Evolutionary conservation across 164 flowering plant species (phyloP).

Genomic region (Amborella trichopoda): DNA sequence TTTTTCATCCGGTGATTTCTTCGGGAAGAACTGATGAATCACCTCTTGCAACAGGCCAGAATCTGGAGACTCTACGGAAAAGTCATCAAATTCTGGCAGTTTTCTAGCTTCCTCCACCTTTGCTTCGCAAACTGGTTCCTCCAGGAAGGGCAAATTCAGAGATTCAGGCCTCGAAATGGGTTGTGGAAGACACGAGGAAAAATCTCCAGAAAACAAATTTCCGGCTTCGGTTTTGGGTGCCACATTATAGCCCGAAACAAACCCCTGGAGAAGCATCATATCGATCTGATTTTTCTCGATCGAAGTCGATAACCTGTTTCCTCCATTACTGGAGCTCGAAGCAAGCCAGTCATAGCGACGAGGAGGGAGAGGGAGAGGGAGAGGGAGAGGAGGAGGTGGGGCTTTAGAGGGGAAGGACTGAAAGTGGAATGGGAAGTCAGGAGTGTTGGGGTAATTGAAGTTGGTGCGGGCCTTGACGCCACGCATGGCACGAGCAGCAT

Average conservation of each 20-base stretch:
- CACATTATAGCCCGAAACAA: too few species aligned
- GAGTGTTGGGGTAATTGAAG: slow-evolving; percentile 40
- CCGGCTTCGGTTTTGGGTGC: too few species aligned
- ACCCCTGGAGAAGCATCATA: too few species aligned
- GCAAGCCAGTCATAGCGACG: not conserved
- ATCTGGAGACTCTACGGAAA: slow-evolving; percentile 33
- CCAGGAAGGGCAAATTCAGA: too few species aligned
- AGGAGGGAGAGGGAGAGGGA: not conserved
- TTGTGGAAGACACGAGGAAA: too few species aligned
- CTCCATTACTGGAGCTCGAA: not conserved
- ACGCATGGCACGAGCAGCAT: slow-evolving; percentile 83
- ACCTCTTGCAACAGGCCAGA: slow-evolving; percentile 63
- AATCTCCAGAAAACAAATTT: too few species aligned
- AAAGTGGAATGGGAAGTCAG: slow-evolving; percentile 8
- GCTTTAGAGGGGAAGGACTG: slow-evolving; percentile 5
- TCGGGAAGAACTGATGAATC: slow-evolving; percentile 52
- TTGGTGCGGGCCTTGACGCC: slow-evolving; percentile 81
- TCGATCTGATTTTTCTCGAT: too few species aligned
- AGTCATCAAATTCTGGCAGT: too few species aligned
- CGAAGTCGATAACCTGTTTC: too few species aligned
- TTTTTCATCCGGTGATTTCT: slow-evolving; percentile 8
- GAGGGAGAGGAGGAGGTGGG: slow-evolving; percentile 1
- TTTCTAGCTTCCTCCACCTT: too few species aligned
- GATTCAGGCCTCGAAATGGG: too few species aligned
- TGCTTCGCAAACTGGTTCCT: too few species aligned